phyloP scores from a whole-genome alignment of 148 eudicot species.

The Nepenthes gracilis region DNA sequence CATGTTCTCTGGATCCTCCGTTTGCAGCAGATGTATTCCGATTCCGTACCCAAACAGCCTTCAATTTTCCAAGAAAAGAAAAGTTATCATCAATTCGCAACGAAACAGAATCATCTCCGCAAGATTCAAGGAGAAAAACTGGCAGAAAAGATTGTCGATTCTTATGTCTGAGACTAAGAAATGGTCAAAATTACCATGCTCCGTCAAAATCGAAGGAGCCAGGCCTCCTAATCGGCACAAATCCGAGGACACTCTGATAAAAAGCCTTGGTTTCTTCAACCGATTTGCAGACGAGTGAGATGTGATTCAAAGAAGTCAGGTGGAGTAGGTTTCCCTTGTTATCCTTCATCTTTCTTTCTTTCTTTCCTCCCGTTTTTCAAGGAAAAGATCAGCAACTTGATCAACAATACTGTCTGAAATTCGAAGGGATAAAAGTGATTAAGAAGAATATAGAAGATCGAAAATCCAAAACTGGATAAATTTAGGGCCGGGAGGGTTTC shows the following conservation, averaged over 20 bases:
- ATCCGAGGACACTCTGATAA: constrained; percentile 33
- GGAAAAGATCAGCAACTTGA: too few species aligned
- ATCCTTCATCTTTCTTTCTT: too few species aligned
- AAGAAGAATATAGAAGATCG: too few species aligned
- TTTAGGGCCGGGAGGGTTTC: too few species aligned
- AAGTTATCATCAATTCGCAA: background rate
- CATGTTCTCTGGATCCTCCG: constrained; percentile 17
- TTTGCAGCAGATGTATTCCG: constrained; percentile 51
- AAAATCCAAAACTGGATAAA: too few species aligned
- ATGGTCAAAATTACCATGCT: constrained; percentile 22
- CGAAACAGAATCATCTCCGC: background rate
- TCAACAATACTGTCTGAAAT: too few species aligned
- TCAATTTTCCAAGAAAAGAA: too few species aligned
- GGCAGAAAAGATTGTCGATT: background rate
- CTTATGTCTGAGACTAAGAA: background rate
- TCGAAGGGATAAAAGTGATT: too few species aligned
- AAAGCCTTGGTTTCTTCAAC: constrained; percentile 23
- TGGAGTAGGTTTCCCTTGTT: background rate
- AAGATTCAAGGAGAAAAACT: too few species aligned
- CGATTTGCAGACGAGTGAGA: constrained; percentile 30
- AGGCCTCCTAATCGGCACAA: constrained; percentile 33
- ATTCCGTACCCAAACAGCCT: constrained; percentile 72
- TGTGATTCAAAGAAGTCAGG: constrained; percentile 25
- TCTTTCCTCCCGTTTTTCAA: too few species aligned
- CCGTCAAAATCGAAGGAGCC: constrained; percentile 46